Base-by-base conservation (phyloP, 2,329 filamentous ascomycete species). In the Apiospora marii region DNA sequence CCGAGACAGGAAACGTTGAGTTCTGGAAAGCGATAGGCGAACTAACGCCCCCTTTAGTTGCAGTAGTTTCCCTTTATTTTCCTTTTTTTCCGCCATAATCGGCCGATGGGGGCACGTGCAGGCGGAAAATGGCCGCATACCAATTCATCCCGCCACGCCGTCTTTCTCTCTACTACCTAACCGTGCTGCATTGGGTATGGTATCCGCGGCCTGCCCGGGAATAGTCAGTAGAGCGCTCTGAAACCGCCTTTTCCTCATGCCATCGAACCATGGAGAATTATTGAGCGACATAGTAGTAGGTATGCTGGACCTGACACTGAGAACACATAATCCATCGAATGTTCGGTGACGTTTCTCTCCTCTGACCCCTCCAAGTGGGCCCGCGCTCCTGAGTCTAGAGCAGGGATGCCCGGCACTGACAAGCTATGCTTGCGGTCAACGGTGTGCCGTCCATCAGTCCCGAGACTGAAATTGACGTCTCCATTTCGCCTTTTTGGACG, bases 121-220 rank as follows among this genome's bases (percentile, higher is more conserved):
- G 58, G 58, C 58, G 58, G 58, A 64, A 64, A 12, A n/a, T n/a
- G 58, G 58, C 58, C 58, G 58, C 58, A 64, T 64, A 1, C 30
- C 19, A 30, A 30, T 58, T 30, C 51, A 58, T 27, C 51, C 27
- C 51, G 49, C 6, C 27, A 27, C 24, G 24, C 51, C 27, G 51
- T 27, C 51, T n/a, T n/a, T n/a, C n/a, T n/a, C n/a, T n/a, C n/a
- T n/a, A n/a, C n/a, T 13, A 8, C 24, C 16, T 13, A 6, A 4
- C 30, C 16, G 19, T n/a, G 2, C 53, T 64, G 30, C 34, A 64
- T 64, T 64, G 12, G 58, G 58, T 8, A n/a, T 64, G 58, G 58
- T 37, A 10, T 10, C 22, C 34, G 58, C 58, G 58, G 58, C 12
- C 34, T 64, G 19, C 22, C 58, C 34, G 58, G 53, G 30, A 61